Conservation (phyloP, 441 rosid genomes). For the Pelargonium myrrhifolium region DNA sequence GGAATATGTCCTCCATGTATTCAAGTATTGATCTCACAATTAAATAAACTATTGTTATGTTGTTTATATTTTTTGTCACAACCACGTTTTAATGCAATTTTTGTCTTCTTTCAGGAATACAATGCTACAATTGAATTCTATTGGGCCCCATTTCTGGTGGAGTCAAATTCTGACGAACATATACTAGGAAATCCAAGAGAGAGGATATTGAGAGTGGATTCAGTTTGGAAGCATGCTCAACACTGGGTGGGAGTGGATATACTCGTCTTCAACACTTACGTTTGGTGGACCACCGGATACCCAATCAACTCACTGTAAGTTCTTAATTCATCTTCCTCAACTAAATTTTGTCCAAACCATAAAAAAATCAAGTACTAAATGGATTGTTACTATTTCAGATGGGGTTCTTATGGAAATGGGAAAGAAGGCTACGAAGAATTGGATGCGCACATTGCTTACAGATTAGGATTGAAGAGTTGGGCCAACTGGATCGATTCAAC, state of each 20-base stretch:
- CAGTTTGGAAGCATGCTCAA: conserved; percentile 53
- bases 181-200: conserved; percentile 52
- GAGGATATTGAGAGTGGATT: conserved; percentile 71
- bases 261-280: conserved; percentile 69
- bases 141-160: conserved; percentile 79
- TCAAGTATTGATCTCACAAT: too few relatives aligned
- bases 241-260: conserved; percentile 71
- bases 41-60: too few relatives aligned
- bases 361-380: too few relatives aligned
- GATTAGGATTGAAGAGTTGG: conserved; percentile 71
- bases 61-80: too few relatives aligned
- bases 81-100: too few relatives aligned
- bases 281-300: conserved; percentile 89
- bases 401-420: conserved; percentile 87
- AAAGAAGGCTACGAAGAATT: conserved; percentile 54
- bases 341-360: too few relatives aligned
- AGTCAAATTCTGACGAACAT: conserved; percentile 55
- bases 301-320: conserved; percentile 50
- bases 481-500: conserved; percentile 89
- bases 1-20: too few relatives aligned
- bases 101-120: conserved; percentile 43
- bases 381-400: too few relatives aligned
- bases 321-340: neutral
- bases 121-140: conserved; percentile 66
- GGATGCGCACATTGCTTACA: conserved; percentile 62